Conservation (phyloP, 345 rosid genomes). For the Eucalyptus pauciflora region DNA sequence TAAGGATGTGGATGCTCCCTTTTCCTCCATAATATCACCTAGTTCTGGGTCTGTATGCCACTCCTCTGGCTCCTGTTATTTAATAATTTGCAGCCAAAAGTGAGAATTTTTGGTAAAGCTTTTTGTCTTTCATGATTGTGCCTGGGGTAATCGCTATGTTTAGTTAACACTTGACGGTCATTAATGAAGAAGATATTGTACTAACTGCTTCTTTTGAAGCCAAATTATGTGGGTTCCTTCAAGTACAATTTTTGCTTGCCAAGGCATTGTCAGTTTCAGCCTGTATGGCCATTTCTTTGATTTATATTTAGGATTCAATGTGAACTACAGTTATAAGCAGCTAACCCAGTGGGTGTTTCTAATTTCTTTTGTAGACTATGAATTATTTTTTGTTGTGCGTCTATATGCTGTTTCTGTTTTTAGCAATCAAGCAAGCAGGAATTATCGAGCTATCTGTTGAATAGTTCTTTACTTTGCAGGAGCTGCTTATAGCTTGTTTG, state of each 20-base stretch:
- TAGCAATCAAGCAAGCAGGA: neutral
- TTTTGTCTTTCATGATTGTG: neutral
- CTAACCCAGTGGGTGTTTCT: neutral
- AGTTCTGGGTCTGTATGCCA: neutral
- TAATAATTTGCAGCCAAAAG: neutral
- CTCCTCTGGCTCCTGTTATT: neutral
- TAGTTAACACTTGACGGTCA: neutral
- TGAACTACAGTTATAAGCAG: neutral
- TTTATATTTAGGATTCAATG: neutral
- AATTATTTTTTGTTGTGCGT: neutral
- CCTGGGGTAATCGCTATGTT: neutral
- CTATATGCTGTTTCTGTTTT: neutral
- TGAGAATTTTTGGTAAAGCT: neutral
- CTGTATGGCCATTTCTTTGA: neutral
- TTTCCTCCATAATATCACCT: neutral
- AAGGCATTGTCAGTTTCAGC: neutral
- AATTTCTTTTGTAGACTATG: neutral
- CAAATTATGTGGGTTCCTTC: neutral
- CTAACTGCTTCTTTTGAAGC: neutral
- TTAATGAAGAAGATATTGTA: neutral
- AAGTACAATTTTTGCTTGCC: neutral
- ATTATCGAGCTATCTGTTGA: neutral
- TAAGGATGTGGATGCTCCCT: neutral
- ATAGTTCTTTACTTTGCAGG: conserved; percentile 32
- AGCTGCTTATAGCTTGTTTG: conserved; percentile 62